Evolutionary conservation across 2,329 filamentous ascomycete genomes (phyloP), one percentile per base, ranked within the genome.

Genomic region (Aschersonia sp.): DNA sequence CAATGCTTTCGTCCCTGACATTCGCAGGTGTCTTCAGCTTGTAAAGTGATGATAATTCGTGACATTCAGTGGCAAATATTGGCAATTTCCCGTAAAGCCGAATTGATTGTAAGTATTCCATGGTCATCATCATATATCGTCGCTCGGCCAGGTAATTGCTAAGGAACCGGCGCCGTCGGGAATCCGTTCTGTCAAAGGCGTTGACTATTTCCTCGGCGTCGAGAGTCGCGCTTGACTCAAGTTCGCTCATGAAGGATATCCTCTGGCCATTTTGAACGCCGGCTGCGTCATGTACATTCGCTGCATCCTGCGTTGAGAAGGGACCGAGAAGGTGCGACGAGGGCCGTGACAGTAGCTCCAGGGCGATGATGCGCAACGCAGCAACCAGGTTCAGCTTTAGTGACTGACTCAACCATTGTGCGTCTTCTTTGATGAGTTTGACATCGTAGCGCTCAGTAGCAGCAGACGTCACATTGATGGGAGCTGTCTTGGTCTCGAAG

Each of bases 321-420:
- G 80, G 78, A 10, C 76, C 77, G 42, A 80, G 71, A 1, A 96
- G 74, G 56, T 89, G 82, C 44, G 74, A 73, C n/a, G 78, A 73
- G n/a, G 88, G 71, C 38, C 88, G 79, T 53, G 77, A 78, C 65
- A 97, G 91, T 72, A 84, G 85, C 72, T 97, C 92, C 44, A 92
- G 67, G 5, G 94, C 70, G 3, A 82, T 82, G 43, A 94, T 73
- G 51, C 92, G 79, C 57, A 98, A 71, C 30, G 91, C 89, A 9
- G 83, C 78, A 43, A 92, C 71, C 62, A 96, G 82, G 62, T 92
- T 88, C 54, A 96, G 79, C 43, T 78, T 74, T 46, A 82, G 79
- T 58, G 83, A 79, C 57, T 84, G 79, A 64, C 87, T 89, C 52
- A 98, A 70, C 89, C 89, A 97, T 55, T 84, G 62, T 35, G 88